Evolutionary conservation across 192 early-diverging fungal species (phyloP), one percentile per base, ranked within the genome.

Genomic region (Backusella psychrophila): DNA sequence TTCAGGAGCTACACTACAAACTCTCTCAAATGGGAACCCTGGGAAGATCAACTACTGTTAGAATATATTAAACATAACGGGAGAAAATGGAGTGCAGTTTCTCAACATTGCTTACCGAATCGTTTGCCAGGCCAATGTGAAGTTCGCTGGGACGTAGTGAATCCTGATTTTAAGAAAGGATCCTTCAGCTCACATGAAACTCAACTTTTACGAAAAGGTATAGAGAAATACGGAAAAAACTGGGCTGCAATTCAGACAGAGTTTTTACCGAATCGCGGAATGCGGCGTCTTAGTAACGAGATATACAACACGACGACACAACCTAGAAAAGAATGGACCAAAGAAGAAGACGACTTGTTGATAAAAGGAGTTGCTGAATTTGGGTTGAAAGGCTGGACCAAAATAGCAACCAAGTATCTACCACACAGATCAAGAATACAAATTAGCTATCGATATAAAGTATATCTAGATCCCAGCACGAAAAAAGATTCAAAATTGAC

Each of bases 1-100:
- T 4, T 63, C 56, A 23, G 56, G 8, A 0, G 56, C 26, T 63
- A 29, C 2, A 29, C 56, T 63, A 15, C 56, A 63, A 70, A 14
- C 0, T 4, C 21, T 44, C 15, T 46, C 26, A 74, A 74, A 15
- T 79, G 78, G 78, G 9, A 38, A 42, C 78, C 73, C 3, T 74
- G 73, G 73, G 78, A 79, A 71, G 78, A 79, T 29, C 21, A 66
- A 26, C 3, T 75, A 15, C 21, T 79, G 21, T 1, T 38, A 8
- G 71, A 79, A 26, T 79, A 70, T 31, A 41, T 79, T 0, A 34
- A 69, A 49, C 26, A 73, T 15, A 79, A 79, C 44, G 78, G 78
- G 6, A 68, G 31, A 17, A 53, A 52, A 14, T 79, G 78, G 78
- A 75, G 0, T 8, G 66, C 36, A 2, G 1, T 71, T n/a, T 68